These are phyloP conservation scores for Caulochytrium protostelioides DNA, from an alignment of 371 early-diverging fungal species.

Conservation along the genomic window DNA sequence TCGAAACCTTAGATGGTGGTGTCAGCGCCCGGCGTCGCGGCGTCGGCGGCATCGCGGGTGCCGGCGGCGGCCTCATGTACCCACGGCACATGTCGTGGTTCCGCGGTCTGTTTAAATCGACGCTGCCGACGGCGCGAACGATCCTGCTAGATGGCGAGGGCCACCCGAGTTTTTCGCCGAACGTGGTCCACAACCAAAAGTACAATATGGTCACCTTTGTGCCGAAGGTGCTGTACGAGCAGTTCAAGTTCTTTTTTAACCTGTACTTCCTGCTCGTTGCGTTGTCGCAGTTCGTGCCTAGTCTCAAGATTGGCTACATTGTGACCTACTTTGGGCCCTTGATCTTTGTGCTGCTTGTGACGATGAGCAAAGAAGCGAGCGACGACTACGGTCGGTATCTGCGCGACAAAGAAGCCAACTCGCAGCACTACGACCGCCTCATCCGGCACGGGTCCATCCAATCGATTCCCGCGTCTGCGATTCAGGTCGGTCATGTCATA, in stretches of 20 bases:
- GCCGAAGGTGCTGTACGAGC: slow-evolving; percentile 77
- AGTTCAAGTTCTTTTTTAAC: slow-evolving; percentile 94
- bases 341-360: slow-evolving; percentile 76
- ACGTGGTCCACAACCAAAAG: slow-evolving; percentile 88
- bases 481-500: slow-evolving; percentile 87
- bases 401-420: slow-evolving; percentile 51
- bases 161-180: no score
- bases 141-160: slow-evolving; percentile 2
- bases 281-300: slow-evolving; percentile 77
- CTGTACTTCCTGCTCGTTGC: slow-evolving; percentile 90
- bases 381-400: slow-evolving; percentile 79
- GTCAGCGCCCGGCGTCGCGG: no score
- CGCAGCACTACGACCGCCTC: slow-evolving; percentile 49
- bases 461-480: slow-evolving; percentile 60
- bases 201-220: slow-evolving; percentile 80
- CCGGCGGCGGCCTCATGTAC: no score
- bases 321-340: slow-evolving; percentile 90
- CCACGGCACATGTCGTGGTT: no score
- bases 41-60: no score
- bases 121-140: no score
- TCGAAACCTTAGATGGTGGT: no score
- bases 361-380: slow-evolving; percentile 84
- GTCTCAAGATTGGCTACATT: slow-evolving; percentile 68
- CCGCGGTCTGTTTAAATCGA: no score
- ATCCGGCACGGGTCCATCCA: slow-evolving; percentile 29